Evolutionary conservation across 2,329 filamentous ascomycete genomes (phyloP), one percentile per base, ranked within the genome.

Genomic region (Stagonosporopsis tanaceti): DNA sequence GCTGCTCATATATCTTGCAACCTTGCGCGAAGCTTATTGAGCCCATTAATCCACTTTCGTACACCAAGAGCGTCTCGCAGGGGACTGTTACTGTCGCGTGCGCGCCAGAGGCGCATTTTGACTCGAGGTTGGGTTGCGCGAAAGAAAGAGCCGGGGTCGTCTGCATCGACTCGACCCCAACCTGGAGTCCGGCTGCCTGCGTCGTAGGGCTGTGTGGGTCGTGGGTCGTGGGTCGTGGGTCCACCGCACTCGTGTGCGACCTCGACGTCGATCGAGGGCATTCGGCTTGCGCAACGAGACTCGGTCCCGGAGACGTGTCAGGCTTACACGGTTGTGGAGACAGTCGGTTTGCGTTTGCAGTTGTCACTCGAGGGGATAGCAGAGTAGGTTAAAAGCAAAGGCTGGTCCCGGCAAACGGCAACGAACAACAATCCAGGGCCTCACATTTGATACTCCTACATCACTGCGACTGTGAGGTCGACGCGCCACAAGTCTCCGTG

Each of bases 181-280:
- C 48, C 45, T 39, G 39, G 44, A 48, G 48, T 48, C 22, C 48
- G 54, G 44, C 39, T 48, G 20, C 38, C 39, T 53, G 34, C 54
- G 25, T 47, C 44, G 17, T 45, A 53, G 40, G 53, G 45, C 40
- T 42, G 45, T 52, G 37, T 32, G 30, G 30, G 30, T 32, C 7
- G 30, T 28, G 6, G 2, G 27, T 28, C 4, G 27, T 32, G 30
- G 30, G 30, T 59, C 25, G 39, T 44, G 39, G 35, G 25, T 50
- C 45, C 48, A 30, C 40, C 35, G 38, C 39, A 38, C 41, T 30
- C 37, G 48, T 50, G 54, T 53, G 39, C 48, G 25, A 57, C 54
- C 17, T 47, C 27, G 32, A 34, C 38, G n/a, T 47, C 44, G 32
- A 52, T 44, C 8, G 25, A 53, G 27, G 38, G 44, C 32, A 9